Evolutionary conservation across 805 yeast genomes (phyloP).

Genomic region (Jamesozyma spencerorum): DNA sequence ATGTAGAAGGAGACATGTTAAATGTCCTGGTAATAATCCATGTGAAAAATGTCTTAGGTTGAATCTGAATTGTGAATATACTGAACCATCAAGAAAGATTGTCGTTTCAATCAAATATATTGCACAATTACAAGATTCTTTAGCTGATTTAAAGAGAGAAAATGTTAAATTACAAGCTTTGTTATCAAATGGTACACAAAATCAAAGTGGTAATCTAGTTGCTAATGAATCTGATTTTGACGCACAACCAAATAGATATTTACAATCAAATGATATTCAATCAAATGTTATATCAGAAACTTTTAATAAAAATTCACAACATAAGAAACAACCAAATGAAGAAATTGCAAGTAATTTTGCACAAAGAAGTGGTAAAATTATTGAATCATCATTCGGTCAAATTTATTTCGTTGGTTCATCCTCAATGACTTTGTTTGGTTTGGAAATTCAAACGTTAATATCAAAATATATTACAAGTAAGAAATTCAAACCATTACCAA

Average conservation of each 20-base stretch:
- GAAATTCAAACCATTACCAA: constrained; percentile 12
- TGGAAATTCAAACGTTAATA: constrained; percentile 63
- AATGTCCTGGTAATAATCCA: constrained; percentile 73
- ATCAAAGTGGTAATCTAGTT: not conserved
- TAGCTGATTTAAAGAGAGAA: constrained; percentile 55
- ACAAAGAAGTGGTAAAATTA: constrained; percentile 60
- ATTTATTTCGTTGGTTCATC: constrained; percentile 71
- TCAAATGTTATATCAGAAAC: not conserved
- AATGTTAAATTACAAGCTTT: constrained; percentile 46
- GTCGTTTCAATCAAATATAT: constrained; percentile 66
- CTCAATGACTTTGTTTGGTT: constrained; percentile 72
- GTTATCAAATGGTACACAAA: constrained; percentile 1
- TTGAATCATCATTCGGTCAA: constrained; percentile 69
- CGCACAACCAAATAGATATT: not conserved
- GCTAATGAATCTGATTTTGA: not conserved
- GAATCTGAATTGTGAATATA: constrained; percentile 54
- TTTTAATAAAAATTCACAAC: not conserved
- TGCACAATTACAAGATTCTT: constrained; percentile 57
- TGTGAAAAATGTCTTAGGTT: constrained; percentile 54
- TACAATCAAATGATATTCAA: not conserved
- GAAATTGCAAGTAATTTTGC: constrained; percentile 65
- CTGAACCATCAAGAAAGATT: constrained; percentile 62
- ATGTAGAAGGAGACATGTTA: constrained; percentile 62
- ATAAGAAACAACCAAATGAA: constrained; percentile 13
- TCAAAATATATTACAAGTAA: constrained; percentile 28